phyloP scores from a whole-genome alignment of 2,329 filamentous ascomycete genomes.

The Hypoxylon sp. region DNA sequence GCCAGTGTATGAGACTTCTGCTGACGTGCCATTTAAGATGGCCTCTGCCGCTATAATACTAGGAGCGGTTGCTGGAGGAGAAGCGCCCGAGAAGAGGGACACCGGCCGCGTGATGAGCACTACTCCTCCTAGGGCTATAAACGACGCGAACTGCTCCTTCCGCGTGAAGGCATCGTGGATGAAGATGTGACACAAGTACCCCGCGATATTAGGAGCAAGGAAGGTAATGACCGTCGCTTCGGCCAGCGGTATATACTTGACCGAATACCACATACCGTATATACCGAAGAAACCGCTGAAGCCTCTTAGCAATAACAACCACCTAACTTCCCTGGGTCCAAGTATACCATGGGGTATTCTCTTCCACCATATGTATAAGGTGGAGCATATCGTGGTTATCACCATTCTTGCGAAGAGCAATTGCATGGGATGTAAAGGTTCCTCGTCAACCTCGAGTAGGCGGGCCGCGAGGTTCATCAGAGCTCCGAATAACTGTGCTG shows the following conservation, averaged over 20 bases:
- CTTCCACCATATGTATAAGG: constrained; percentile 79
- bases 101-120: constrained; percentile 83
- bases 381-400: constrained; percentile 76
- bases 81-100: constrained; percentile 54
- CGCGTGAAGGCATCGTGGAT: constrained; percentile 82
- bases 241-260: constrained; percentile 75
- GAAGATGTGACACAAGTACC: constrained; percentile 82
- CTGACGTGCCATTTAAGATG: constrained; percentile 30
- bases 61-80: constrained; percentile 28
- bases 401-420: constrained; percentile 85
- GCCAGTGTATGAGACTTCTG: constrained; percentile 43
- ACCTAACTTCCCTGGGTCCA: constrained; percentile 74
- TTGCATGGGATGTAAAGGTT: constrained; percentile 84
- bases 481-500: constrained; percentile 84
- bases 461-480: constrained; percentile 88
- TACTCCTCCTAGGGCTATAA: constrained; percentile 83
- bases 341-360: constrained; percentile 77
- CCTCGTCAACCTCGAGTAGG: constrained; percentile 72
- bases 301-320: constrained; percentile 76
- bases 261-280: constrained; percentile 77
- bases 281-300: constrained; percentile 82
- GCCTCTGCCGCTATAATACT: constrained; percentile 43
- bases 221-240: constrained; percentile 94
- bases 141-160: constrained; percentile 79
- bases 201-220: constrained; percentile 81